Evolutionary conservation across 257 asterid genomes (phyloP).

Genomic region (Datura wrightii): DNA sequence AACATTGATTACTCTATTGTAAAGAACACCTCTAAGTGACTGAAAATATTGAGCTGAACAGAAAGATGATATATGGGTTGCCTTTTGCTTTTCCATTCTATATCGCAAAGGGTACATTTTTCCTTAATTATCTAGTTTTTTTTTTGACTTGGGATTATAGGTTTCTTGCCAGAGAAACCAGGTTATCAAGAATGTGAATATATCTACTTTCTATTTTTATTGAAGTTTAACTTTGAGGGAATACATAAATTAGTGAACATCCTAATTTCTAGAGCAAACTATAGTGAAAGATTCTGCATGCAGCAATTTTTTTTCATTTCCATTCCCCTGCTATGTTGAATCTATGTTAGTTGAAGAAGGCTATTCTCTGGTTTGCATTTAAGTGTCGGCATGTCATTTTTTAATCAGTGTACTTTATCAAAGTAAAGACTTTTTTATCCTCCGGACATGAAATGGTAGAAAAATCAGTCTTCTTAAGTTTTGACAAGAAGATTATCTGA

Average conservation of each 20-base stretch:
- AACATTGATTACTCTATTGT: not conserved
- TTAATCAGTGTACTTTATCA: not conserved
- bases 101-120: not conserved
- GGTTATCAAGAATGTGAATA: not conserved
- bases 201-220: not conserved
- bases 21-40: not conserved
- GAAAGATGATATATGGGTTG: not conserved
- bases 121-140: not conserved
- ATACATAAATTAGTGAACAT: not conserved
- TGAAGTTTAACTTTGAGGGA: not conserved
- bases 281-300: not conserved
- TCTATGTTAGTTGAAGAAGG: not conserved
- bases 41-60: not conserved
- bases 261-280: not conserved
- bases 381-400: not conserved
- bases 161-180: conserved; percentile 4
- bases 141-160: not conserved
- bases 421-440: not conserved
- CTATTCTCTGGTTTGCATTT: not conserved
- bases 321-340: conserved; percentile 16
- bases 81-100: not conserved
- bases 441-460: not conserved
- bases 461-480: not conserved
- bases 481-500: not conserved
- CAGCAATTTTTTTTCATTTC: not conserved